Evolutionary conservation across 106 monocot genomes (phyloP).

Genomic region (Ottelia alismoides): DNA sequence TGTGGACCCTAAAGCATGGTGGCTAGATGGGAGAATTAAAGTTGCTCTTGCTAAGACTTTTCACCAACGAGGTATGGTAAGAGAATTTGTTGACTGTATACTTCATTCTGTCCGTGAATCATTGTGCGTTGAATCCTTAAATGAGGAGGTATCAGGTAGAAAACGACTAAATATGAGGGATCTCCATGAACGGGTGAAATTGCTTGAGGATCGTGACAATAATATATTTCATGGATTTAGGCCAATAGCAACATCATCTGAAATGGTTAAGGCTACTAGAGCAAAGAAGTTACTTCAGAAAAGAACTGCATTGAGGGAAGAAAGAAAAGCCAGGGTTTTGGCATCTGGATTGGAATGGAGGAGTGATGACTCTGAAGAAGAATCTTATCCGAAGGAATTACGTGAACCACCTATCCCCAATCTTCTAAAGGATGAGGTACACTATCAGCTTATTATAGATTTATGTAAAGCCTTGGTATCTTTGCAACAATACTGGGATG

Average conservation of each 20-base stretch:
- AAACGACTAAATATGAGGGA: constrained; percentile 44
- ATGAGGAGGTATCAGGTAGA: constrained; percentile 47
- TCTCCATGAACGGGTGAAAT: constrained; percentile 57
- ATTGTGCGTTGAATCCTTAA: constrained; percentile 41
- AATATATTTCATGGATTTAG: constrained; percentile 53
- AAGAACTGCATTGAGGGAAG: constrained; percentile 34
- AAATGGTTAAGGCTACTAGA: constrained; percentile 68
- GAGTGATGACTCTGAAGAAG: constrained; percentile 69
- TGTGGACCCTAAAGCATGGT: constrained; percentile 64
- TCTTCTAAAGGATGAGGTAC: constrained; percentile 54
- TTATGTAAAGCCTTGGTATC: constrained; percentile 22
- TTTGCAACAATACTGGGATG: constrained; percentile 48
- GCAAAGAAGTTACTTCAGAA: constrained; percentile 63
- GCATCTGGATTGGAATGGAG: constrained; percentile 60
- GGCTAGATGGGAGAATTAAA: constrained; percentile 66
- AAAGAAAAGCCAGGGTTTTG: constrained; percentile 41
- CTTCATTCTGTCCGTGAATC: constrained; percentile 47
- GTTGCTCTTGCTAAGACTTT: constrained; percentile 85
- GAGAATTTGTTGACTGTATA: constrained; percentile 62
- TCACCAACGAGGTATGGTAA: constrained; percentile 55
- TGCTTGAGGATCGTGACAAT: constrained; percentile 51
- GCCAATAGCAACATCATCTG: constrained; percentile 54
- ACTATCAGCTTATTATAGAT: constrained; percentile 56
- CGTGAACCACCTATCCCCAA: constrained; percentile 62
- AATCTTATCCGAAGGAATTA: constrained; percentile 25